phyloP scores from a whole-genome alignment of 257 asterid genomes.

The Marsdenia floribunda region DNA sequence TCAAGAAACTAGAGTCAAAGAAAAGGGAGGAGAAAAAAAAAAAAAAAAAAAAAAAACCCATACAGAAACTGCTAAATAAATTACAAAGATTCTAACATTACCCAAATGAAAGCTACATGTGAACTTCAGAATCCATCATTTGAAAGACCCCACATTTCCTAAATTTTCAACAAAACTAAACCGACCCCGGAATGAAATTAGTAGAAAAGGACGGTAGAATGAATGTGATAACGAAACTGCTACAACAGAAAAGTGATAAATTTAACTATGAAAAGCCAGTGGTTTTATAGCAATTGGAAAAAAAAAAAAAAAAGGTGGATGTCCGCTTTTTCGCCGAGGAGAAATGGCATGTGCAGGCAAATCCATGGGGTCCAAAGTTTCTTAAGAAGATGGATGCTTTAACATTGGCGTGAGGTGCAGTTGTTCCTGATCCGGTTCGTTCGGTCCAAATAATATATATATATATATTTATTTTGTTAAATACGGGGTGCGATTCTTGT shows the following conservation, averaged over 20 bases:
- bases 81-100: neutral
- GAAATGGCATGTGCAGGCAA: conserved; percentile 15
- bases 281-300: neutral
- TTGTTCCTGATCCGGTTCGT: neutral
- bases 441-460: neutral
- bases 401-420: neutral
- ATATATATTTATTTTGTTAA: no score
- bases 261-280: neutral
- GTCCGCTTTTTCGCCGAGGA: neutral
- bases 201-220: conserved; percentile 1
- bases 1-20: no score
- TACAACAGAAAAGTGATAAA: neutral
- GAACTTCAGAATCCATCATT: conserved; percentile 18
- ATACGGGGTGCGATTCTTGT: no score
- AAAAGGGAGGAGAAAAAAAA: no score
- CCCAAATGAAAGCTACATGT: conserved; percentile 12
- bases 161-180: neutral
- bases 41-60: neutral
- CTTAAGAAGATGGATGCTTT: neutral
- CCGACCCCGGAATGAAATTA: neutral
- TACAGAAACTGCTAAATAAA: neutral
- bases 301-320: neutral
- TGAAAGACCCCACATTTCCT: neutral
- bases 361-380: conserved; percentile 13
- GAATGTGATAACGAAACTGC: neutral